A percentile compares a stretch with the other conserved stretches of the same genome.
Conservation (phyloP, 495 filamentous ascomycete species). For the Choiromyces venosus region DNA sequence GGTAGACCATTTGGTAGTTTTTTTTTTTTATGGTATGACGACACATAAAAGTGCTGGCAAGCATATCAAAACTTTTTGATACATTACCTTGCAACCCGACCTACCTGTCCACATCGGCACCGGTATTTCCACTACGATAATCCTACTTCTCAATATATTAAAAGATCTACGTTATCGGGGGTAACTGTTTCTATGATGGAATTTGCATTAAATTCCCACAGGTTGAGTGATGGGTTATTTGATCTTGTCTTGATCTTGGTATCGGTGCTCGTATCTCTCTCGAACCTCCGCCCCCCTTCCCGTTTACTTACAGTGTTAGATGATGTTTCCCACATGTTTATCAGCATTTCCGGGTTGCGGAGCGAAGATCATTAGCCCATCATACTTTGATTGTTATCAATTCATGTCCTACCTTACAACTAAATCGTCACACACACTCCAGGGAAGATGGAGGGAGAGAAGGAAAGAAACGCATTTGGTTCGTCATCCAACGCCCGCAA, state of each 20-base stretch:
- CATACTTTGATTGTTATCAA: background rate
- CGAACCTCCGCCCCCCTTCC: background rate
- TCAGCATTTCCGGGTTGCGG: background rate
- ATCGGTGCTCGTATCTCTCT: background rate
- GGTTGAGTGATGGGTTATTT: background rate
- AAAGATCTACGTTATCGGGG: background rate
- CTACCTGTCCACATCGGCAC: too few relatives aligned
- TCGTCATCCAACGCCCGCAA: background rate
- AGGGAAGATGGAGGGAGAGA: background rate
- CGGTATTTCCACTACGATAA: too few relatives aligned
- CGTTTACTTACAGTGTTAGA: too few relatives aligned
- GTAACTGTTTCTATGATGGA: background rate
- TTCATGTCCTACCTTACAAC: too few relatives aligned
- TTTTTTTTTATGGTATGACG: background rate
- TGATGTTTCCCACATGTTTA: background rate
- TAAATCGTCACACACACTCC: background rate
- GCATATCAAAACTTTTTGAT: too few relatives aligned
- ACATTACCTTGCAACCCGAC: too few relatives aligned
- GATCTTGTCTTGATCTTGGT: background rate
- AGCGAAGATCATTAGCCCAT: background rate
- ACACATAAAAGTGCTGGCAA: too few relatives aligned
- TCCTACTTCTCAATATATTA: background rate
- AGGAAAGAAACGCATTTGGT: background rate
- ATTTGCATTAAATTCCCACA: background rate
- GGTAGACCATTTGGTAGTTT: background rate